Evolutionary conservation across 148 eudicot genomes (phyloP), one percentile per base, ranked within the genome.

Genomic region (Fagopyrum tataricum): DNA sequence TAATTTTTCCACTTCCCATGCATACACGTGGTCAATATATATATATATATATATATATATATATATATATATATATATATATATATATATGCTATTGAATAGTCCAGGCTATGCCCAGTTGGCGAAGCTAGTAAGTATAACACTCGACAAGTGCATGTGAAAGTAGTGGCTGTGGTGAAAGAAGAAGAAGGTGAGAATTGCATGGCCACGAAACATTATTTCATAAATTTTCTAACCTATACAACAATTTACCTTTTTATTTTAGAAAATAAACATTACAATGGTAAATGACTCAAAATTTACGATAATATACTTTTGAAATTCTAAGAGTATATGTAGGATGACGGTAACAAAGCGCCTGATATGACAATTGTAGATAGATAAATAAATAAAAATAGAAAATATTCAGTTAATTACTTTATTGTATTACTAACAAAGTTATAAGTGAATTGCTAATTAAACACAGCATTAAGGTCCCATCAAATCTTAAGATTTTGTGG

Each of bases 181-280:
- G 68, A 64, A 64, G 69, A 46, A 46, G 43, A 62, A 64, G 69
- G 43, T 64, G 44, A 64, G 15, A 64, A 64, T 39, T 64, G 69
- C 40, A 31, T 13, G 41, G 31, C 37, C 37, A 23, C 8, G 13
- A 10, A 58, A 61, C 41, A 41, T 61, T 41, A 21, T 23, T 24
- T 11, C 4, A 31, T 3, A 12, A 12, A 13, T 12, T 9, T 1
- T 58, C 64, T 23, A 8, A 58, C 4, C 31, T 14, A 59, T 62
- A 14, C 42, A 64, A 31, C 69, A 31, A 31, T 37, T 64, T 64
- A 59, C 39, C 39, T 5, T 23, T 59, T 24, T 59, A 23, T 59
- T 23, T 59, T 59, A 59, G 15, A 59, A 59, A 13, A 20, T 56
- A 11, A 10, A 24, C 24, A 51, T 14, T 20, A 51, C 15, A 48